Percentiles rank a stretch among this genome's conserved stretches.
These are phyloP conservation scores for Priceomyces melissophilus DNA, from an alignment of 805 yeast genomes.

Conservation along the genomic window DNA sequence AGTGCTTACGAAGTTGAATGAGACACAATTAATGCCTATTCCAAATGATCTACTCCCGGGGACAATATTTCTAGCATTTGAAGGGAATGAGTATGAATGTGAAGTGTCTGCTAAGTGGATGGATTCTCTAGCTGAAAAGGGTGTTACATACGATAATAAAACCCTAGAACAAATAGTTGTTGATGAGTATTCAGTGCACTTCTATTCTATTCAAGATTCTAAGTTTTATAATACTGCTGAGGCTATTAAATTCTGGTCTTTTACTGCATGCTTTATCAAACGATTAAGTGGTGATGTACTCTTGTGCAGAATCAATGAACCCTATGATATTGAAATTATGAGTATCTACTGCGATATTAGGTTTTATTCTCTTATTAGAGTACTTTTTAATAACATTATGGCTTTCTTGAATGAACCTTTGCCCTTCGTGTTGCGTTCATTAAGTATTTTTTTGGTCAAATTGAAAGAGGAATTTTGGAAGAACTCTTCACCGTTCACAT, in stretches of 20 bases:
- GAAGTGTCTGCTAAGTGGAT: slow-evolving; percentile 41
- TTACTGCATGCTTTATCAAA: slow-evolving; percentile 18
- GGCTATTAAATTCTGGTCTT: slow-evolving; percentile 49
- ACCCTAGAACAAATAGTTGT: slow-evolving; percentile 28
- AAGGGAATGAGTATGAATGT: slow-evolving; percentile 46
- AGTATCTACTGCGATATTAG: slow-evolving; percentile 26
- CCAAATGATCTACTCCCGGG: slow-evolving; percentile 41
- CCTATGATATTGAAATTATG: slow-evolving; percentile 27
- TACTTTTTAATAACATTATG: slow-evolving; percentile 51
- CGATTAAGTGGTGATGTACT: slow-evolving; percentile 37
- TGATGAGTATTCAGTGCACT: slow-evolving; percentile 55
- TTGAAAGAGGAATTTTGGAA: slow-evolving; percentile 54
- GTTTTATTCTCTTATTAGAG: slow-evolving; percentile 34
- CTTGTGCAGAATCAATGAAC: slow-evolving; percentile 21
- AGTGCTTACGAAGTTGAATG: not conserved
- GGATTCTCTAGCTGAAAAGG: slow-evolving; percentile 1
- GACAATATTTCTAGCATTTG: slow-evolving; percentile 49
- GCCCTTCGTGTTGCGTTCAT: slow-evolving; percentile 53
- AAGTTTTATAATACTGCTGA: slow-evolving; percentile 39
- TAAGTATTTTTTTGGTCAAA: slow-evolving; percentile 41
- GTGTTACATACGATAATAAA: slow-evolving; percentile 4
- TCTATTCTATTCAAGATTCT: slow-evolving; percentile 53
- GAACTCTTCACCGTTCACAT: slow-evolving; percentile 49
- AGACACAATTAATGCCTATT: not conserved
- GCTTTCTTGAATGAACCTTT: slow-evolving; percentile 48